These are phyloP conservation scores for Flaveria floridana DNA, from an alignment of 140 eudicot species.

Conservation along the genomic window DNA sequence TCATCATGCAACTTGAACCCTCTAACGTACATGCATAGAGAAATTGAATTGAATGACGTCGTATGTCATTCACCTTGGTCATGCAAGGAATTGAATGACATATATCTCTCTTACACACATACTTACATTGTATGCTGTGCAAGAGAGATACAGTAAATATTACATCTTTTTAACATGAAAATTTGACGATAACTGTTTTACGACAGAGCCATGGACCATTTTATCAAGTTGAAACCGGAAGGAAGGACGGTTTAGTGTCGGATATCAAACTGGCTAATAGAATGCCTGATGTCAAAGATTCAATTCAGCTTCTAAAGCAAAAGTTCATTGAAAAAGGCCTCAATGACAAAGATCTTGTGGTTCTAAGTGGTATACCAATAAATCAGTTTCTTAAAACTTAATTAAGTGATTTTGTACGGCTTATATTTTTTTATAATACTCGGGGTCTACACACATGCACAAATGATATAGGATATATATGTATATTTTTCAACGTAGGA, in stretches of 20 bases:
- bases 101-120: not conserved
- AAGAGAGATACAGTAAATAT: conserved; percentile 2
- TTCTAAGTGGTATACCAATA: conserved; percentile 54
- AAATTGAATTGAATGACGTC: too few relatives aligned
- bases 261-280: conserved; percentile 37
- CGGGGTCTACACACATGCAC: not conserved
- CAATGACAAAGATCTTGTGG: conserved; percentile 63
- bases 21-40: too few relatives aligned
- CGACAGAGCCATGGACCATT: conserved; percentile 61
- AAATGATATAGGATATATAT: not conserved
- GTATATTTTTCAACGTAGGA: not conserved
- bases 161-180: not conserved
- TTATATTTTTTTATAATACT: not conserved
- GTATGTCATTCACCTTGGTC: too few relatives aligned
- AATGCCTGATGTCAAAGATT: conserved; percentile 77
- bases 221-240: conserved; percentile 71
- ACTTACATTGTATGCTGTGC: conserved; percentile 15
- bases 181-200: not conserved
- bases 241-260: conserved; percentile 78
- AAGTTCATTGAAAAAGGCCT: conserved; percentile 61
- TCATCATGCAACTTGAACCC: too few relatives aligned
- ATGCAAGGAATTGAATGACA: too few relatives aligned
- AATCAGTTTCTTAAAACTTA: not conserved
- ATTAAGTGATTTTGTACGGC: not conserved
- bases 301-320: conserved; percentile 53